Evolutionary conservation across 441 rosid species (phyloP), one percentile per base, ranked within the genome.

Genomic region (Brassica balearica): DNA sequence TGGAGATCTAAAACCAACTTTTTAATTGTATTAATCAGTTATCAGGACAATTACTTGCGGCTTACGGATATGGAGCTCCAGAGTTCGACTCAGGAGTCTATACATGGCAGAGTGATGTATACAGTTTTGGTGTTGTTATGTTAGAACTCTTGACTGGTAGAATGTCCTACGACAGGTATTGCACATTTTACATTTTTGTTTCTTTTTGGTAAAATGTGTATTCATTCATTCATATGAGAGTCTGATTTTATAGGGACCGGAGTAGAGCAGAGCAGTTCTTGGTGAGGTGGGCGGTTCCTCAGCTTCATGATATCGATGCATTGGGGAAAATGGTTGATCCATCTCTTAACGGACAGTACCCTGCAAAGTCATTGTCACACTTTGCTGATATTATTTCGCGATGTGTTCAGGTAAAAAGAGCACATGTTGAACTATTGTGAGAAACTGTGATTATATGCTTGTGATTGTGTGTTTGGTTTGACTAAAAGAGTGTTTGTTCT

Each of bases 321-420:
- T 84, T 96, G 76, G 87, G 94, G 11, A 88, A 89, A 77, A 96
- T 96, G 99, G 99, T 94, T 65, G 99, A 96, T 82, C 93, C 98
- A 79, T 88, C 90, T 77, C 94, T 96, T 11, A 81, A 85, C 8
- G 91, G 98, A 82, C 84, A 88, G 56, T 92, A 91, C 75, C 90
- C 96, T 27, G 90, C 95, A 70, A 96, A 96, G 83, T 91, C 96
- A 8, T 77, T 96, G 70, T 96, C 99, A 4, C 88, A 89, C 80
- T 96, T 96, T 71, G 99, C 92, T 0, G 99, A 96, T 80, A 88
- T 96, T n/a, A 96, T 96, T 56, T 88, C 91, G 20, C 92, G 96
- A 8, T 96, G 98, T 80, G 91, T 94, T 81, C 97, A 88, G 97
- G 99, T 92, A 76, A 80, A 19, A 34, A 43, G 32, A 9, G n/a